Conservation (phyloP, 2,329 filamentous ascomycete species). For the Epichloe scottii region DNA sequence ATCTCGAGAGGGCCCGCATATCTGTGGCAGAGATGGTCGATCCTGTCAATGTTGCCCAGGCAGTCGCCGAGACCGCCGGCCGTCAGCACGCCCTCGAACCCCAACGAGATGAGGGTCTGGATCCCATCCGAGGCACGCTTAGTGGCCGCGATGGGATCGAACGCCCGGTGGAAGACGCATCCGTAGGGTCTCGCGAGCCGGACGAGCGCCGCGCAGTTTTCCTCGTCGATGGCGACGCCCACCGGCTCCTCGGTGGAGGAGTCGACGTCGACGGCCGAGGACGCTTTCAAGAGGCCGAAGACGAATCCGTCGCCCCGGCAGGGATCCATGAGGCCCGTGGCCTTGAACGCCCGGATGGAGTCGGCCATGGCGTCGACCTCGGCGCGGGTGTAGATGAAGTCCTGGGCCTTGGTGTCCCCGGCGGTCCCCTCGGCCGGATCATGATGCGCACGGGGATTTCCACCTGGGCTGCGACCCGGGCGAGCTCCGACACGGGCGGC, state of each 20-base stretch:
- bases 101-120: conserved; percentile 24
- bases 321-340: conserved; percentile 23
- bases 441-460: conserved; percentile 37
- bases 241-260: too few relatives aligned
- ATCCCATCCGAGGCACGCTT: conserved; percentile 15
- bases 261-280: too few relatives aligned
- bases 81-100: conserved; percentile 40
- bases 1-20: conserved; percentile 27
- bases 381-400: conserved; percentile 35
- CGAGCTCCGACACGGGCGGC: conserved; percentile 29
- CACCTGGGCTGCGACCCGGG: conserved; percentile 14
- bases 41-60: conserved; percentile 23
- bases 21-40: conserved; percentile 24
- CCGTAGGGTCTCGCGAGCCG: conserved; percentile 26
- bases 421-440: conserved; percentile 34
- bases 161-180: conserved; percentile 44
- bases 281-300: conserved; percentile 32
- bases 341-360: conserved; percentile 26
- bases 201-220: conserved; percentile 29
- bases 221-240: conserved; percentile 27
- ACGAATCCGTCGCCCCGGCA: conserved; percentile 42
- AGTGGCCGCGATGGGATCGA: conserved; percentile 32
- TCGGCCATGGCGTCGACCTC: conserved; percentile 33
- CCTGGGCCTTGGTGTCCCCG: conserved; percentile 13
- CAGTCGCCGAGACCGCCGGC: conserved; percentile 35